phyloP scores from a whole-genome alignment of 2,329 filamentous ascomycete species.

The Fusarium haematococcum region DNA sequence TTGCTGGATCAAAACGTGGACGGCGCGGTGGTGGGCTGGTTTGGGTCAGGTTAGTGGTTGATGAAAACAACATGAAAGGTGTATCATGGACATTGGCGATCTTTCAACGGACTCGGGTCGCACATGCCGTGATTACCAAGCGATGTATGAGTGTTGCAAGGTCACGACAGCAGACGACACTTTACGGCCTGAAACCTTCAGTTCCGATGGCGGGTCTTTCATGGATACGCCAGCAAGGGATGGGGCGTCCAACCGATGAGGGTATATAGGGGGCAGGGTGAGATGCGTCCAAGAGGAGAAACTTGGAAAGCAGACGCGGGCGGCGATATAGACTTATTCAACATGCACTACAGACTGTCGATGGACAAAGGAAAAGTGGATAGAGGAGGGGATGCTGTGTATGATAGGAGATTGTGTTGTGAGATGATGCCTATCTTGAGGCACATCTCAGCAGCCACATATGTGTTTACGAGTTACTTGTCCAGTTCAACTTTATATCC shows the following conservation, averaged over 20 bases:
- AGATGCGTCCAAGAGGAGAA: not conserved
- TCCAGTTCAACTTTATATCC: slow-evolving; percentile 13
- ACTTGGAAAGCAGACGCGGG: not conserved
- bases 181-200: not conserved
- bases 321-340: slow-evolving; percentile 10
- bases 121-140: not conserved
- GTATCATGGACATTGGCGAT: slow-evolving; percentile 18
- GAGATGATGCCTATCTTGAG: not conserved
- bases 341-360: not conserved
- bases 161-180: not conserved
- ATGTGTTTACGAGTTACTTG: too few relatives aligned
- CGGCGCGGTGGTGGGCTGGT: slow-evolving; percentile 18
- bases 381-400: not conserved
- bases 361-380: not conserved
- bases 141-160: not conserved
- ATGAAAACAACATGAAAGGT: slow-evolving; percentile 34
- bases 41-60: slow-evolving; percentile 18
- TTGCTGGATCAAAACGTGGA: slow-evolving; percentile 37
- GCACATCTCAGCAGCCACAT: not conserved
- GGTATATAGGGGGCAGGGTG: not conserved
- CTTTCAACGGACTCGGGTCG: not conserved
- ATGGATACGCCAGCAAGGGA: not conserved
- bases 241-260: not conserved
- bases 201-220: not conserved
- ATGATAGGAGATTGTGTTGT: not conserved